Evolutionary conservation across 2,329 filamentous ascomycete genomes (phyloP).

Genomic region (Xylariaceae sp.): DNA sequence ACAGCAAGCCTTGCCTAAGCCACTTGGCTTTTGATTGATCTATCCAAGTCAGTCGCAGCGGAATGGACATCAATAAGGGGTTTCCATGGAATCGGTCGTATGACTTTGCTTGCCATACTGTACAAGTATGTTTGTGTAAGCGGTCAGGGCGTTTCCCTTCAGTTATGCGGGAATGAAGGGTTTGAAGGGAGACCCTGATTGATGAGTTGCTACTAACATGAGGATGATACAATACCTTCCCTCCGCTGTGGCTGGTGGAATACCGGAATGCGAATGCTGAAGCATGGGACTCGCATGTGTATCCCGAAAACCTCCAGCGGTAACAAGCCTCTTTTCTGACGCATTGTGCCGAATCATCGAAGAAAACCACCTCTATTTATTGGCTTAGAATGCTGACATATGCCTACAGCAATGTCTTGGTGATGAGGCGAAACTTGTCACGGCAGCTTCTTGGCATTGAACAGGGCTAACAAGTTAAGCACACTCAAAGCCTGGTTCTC

Average conservation of each 20-base stretch:
- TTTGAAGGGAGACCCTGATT: not conserved
- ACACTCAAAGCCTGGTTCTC: not conserved
- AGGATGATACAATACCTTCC: not conserved
- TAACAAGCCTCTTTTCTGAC: conserved; percentile 10
- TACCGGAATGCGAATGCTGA: conserved; percentile 15
- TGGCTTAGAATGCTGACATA: not conserved
- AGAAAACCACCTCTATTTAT: not conserved
- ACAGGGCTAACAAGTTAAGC: not conserved
- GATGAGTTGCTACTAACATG: not conserved
- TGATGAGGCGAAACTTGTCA: not conserved
- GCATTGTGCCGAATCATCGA: not conserved
- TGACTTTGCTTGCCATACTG: not conserved
- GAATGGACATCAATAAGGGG: not conserved
- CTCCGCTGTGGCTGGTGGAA: not conserved
- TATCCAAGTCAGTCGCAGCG: not conserved
- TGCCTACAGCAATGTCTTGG: not conserved
- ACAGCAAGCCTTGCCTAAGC: not conserved
- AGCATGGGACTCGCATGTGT: conserved; percentile 15
- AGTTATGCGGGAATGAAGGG: too few species aligned
- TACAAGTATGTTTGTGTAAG: not conserved
- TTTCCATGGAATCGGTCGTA: not conserved
- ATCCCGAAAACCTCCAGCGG: conserved; percentile 16
- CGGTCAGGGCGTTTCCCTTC: too few species aligned
- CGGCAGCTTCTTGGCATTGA: not conserved
- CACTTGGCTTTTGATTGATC: not conserved